Evolutionary conservation across 768 basidiomycete genomes (phyloP).

Genomic region (Lentinula guzmanii): DNA sequence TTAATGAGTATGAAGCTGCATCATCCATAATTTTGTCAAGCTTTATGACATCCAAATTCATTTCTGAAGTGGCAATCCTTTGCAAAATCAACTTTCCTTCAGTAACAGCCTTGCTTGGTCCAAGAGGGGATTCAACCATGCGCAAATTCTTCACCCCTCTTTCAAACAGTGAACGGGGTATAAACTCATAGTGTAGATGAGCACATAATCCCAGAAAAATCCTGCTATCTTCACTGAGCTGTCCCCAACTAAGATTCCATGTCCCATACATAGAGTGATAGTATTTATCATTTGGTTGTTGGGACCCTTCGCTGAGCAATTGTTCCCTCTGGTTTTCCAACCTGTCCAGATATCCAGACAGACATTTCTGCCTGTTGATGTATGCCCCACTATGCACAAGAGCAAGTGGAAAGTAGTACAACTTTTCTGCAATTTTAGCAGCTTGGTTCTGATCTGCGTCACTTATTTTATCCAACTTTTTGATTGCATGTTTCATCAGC

Average conservation of each 20-base stretch:
- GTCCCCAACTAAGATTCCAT: constrained; percentile 1
- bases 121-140: background rate
- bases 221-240: background rate
- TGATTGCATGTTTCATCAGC: background rate
- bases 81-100: background rate
- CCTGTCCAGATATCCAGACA: background rate
- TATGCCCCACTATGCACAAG: constrained; percentile 2
- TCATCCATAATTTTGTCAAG: background rate
- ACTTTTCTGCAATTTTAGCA: background rate
- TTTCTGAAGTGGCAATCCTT: background rate
- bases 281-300: background rate
- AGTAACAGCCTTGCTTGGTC: background rate
- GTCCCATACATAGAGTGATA: background rate
- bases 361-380: background rate
- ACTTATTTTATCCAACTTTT: background rate
- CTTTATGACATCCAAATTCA: background rate
- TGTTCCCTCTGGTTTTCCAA: background rate
- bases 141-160: background rate
- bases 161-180: background rate
- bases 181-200: background rate
- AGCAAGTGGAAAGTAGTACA: background rate
- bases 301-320: background rate
- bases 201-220: background rate
- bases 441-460: background rate
- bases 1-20: background rate